Evolutionary conservation across 106 monocot species (phyloP).

Genomic region (Dioscorea zingiberensis): DNA sequence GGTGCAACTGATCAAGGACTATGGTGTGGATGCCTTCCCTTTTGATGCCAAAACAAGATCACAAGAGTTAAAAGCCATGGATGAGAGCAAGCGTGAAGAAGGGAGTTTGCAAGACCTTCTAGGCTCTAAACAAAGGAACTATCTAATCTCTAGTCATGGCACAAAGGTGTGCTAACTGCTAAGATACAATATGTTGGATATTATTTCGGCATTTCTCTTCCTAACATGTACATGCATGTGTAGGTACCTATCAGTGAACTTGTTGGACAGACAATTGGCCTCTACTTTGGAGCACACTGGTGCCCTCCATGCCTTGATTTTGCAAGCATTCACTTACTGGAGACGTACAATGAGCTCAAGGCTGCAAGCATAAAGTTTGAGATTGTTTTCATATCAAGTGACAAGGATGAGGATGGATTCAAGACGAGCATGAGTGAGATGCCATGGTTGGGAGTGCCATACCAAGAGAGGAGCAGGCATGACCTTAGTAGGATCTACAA

Average conservation of each 20-base stretch:
- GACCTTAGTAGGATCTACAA: constrained; percentile 28
- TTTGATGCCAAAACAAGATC: constrained; percentile 22
- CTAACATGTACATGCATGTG: no score
- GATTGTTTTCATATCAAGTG: constrained; percentile 29
- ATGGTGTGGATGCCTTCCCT: constrained; percentile 32
- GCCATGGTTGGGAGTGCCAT: constrained; percentile 36
- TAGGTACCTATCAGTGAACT: constrained; percentile 29
- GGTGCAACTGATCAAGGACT: constrained; percentile 29
- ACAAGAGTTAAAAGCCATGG: constrained; percentile 21
- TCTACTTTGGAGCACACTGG: constrained; percentile 45
- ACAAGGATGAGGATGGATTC: constrained; percentile 27
- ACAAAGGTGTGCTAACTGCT: constrained; percentile 15
- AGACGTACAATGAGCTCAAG: constrained; percentile 27
- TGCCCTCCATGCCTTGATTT: constrained; percentile 36
- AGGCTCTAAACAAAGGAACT: constrained; percentile 17
- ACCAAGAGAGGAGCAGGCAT: constrained; percentile 11
- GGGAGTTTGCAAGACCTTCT: constrained; percentile 21
- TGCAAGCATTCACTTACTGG: constrained; percentile 5
- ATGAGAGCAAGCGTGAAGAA: constrained; percentile 15
- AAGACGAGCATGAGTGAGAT: constrained; percentile 9
- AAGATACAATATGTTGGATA: no score
- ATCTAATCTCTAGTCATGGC: constrained; percentile 21
- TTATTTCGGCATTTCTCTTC: no score
- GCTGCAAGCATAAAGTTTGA: constrained; percentile 9
- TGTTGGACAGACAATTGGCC: constrained; percentile 33